Conservation (phyloP, 176 grass and related monocot species). For the Pontederia paniculata region DNA sequence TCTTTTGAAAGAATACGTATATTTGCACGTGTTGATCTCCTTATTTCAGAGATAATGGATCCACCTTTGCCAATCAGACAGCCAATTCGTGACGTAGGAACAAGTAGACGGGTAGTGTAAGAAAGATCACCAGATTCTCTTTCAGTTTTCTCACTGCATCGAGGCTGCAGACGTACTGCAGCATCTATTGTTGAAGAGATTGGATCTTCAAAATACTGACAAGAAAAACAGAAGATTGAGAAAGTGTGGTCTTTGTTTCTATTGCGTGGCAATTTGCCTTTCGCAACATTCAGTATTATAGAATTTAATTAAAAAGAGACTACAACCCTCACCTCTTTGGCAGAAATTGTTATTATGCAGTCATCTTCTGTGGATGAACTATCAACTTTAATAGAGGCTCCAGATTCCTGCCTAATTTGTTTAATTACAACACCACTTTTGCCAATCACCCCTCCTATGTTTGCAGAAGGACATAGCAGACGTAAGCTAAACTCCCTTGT, state of each 20-base stretch:
- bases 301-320: constrained; percentile 3
- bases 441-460: constrained; percentile 87
- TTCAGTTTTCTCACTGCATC: constrained; percentile 85
- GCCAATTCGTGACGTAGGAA: constrained; percentile 84
- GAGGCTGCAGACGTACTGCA: constrained; percentile 70
- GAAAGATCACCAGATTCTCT: constrained; percentile 43
- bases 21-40: constrained; percentile 67
- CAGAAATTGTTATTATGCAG: constrained; percentile 88
- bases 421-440: constrained; percentile 92
- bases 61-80: constrained; percentile 97
- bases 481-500: constrained; percentile 81
- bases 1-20: constrained; percentile 97
- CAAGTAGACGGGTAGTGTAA: constrained; percentile 81
- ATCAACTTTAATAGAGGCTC: constrained; percentile 84
- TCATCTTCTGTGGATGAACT: constrained; percentile 63
- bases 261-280: too few relatives aligned
- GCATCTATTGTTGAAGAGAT: constrained; percentile 87
- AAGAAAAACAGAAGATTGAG: constrained; percentile 3
- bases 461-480: constrained; percentile 52
- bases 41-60: constrained; percentile 86
- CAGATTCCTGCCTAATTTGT: constrained; percentile 93
- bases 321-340: constrained; percentile 53
- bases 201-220: constrained; percentile 92
- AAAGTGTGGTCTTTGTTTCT: constrained; percentile 1
- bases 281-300: too few relatives aligned